Percentiles rank a stretch among this genome's conserved stretches.
These are phyloP conservation scores for Geotrichum carabidarum DNA, from an alignment of 1,139 yeast species.

Conservation along the genomic window DNA sequence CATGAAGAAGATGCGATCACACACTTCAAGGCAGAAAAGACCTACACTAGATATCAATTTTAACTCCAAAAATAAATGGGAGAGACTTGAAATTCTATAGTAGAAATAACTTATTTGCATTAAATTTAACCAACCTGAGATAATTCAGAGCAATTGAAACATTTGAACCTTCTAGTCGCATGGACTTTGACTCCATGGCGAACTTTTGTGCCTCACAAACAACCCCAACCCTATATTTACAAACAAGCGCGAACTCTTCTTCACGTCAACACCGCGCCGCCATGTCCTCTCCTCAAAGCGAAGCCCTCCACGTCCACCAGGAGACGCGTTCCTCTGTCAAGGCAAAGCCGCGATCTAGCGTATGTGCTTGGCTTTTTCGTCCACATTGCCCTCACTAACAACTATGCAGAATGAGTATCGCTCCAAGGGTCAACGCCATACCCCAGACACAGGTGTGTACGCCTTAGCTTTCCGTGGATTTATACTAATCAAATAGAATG, in stretches of 20 bases:
- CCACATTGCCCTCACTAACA: neutral
- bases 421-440: neutral
- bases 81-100: too few species aligned
- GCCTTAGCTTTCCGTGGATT: neutral
- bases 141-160: too few species aligned
- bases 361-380: neutral
- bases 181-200: neutral
- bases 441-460: neutral
- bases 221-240: neutral
- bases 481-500: slow-evolving; percentile 12
- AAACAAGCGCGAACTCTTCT: neutral
- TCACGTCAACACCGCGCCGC: neutral
- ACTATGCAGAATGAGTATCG: neutral
- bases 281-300: slow-evolving; percentile 6
- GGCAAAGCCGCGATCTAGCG: neutral
- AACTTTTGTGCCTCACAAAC: too few species aligned
- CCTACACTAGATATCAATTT: too few species aligned
- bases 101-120: too few species aligned
- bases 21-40: too few species aligned
- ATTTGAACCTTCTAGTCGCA: neutral
- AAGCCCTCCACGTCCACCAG: neutral
- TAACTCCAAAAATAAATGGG: too few species aligned
- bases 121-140: too few species aligned
- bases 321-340: neutral
- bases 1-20: too few species aligned